These are phyloP conservation scores for Schoenoplectus triqueter DNA, from an alignment of 202 grass and related monocot genomes.

Conservation along the genomic window DNA sequence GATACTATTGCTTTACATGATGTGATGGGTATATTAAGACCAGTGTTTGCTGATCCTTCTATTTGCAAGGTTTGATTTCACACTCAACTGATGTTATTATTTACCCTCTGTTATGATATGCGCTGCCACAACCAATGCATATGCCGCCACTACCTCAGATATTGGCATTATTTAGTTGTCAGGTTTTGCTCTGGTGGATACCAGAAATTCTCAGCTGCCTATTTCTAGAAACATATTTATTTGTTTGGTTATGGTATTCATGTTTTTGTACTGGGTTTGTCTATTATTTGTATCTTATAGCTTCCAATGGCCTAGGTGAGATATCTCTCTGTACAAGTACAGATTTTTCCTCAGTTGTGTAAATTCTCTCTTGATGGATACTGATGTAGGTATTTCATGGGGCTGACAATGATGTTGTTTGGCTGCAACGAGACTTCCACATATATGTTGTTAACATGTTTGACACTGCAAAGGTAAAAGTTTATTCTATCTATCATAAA, in stretches of 20 bases:
- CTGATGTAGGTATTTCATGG: constrained; percentile 85
- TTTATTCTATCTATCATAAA: not conserved
- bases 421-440: constrained; percentile 98
- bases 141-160: not conserved
- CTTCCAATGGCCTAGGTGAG: not conserved
- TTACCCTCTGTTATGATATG: not conserved
- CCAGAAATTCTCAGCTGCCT: not conserved
- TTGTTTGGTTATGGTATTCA: constrained; percentile 23
- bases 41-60: constrained; percentile 73
- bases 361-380: constrained; percentile 18
- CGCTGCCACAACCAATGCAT: constrained; percentile 6
- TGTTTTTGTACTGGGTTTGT: not conserved
- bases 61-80: constrained; percentile 72
- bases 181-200: not conserved
- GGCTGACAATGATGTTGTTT: constrained; percentile 94
- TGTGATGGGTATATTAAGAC: constrained; percentile 61
- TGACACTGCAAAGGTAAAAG: constrained; percentile 88
- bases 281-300: not conserved
- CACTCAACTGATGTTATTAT: constrained; percentile 37
- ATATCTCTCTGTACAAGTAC: constrained; percentile 16
- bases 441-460: constrained; percentile 98
- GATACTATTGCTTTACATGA: constrained; percentile 94
- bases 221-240: constrained; percentile 13
- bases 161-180: not conserved
- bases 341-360: not conserved